Evolutionary conservation across 148 eudicot species (phyloP), one percentile per base, ranked within the genome.

Genomic region (Dianthus caryophyllus): DNA sequence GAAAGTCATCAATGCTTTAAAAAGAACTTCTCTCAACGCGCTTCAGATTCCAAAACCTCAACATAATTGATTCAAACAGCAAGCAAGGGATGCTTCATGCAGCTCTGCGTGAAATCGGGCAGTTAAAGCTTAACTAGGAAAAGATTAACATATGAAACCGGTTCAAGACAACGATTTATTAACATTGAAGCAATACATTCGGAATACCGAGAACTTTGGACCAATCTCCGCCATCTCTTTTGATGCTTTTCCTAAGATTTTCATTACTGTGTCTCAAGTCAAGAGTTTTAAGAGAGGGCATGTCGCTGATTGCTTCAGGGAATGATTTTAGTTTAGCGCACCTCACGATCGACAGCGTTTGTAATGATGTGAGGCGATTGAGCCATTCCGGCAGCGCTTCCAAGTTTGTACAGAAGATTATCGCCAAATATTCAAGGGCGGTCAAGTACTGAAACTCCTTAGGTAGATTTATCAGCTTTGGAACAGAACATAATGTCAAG

Each of bases 361-460:
- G 31, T 47, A 66, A 24, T 13, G 60, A 52, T 6, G 48, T 51
- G 15, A 66, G 61, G 18, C 18, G 5, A 4, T 53, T 17, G 17
- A 66, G 48, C 48, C 70, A 66, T 33, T 52, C 49, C 0, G 47
- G 46, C 27, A 51, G 14, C 5, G n/a, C 30, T 38, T 52, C 70
- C 61, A 67, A 67, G 48, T 53, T 53, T 0, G 0, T 1, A 56
- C 61, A 67, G 0, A 0, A 0, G 1, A 0, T 0, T 18, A 53
- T 67, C 1, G 4, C 6, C 14, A 53, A 7, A 30, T 9, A 5
- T 36, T 51, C 47, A 30, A 66, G 70, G 31, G 49, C 33, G 21
- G 60, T 53, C 50, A 67, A 53, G 61, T 67, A 51, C 39, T 67
- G 70, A 67, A 67, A 16, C 31, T 41, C 70, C 70, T 36, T 36